A percentile compares a stretch with the other conserved stretches of the same genome.
Evolutionary conservation across 1,284 basidiomycete species (phyloP).

Genomic region (Exobasidium rhododendri): DNA sequence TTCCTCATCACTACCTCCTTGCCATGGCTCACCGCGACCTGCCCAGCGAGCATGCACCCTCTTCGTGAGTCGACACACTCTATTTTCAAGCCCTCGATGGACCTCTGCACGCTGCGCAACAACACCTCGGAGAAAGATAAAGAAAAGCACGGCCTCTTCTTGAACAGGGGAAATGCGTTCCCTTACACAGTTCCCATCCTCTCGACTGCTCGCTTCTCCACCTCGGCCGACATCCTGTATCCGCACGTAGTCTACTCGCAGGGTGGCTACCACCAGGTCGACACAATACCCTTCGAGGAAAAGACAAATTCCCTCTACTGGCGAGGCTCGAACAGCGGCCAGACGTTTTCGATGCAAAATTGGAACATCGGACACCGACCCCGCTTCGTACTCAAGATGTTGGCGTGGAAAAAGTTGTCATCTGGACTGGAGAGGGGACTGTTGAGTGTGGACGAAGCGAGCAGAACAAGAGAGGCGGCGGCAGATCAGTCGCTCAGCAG

Average conservation of each 20-base stretch:
- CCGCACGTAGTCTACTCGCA: not conserved
- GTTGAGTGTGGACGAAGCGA: too few relatives aligned
- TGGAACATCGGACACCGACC: not conserved
- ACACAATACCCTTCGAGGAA: not conserved
- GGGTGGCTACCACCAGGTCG: not conserved
- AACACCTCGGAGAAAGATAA: too few relatives aligned
- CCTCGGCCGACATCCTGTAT: not conserved
- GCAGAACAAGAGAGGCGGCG: too few relatives aligned
- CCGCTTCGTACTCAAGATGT: too few relatives aligned
- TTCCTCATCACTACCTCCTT: not conserved
- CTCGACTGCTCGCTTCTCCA: not conserved
- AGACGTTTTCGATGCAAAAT: not conserved
- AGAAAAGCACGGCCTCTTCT: not conserved
- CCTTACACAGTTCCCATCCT: slow-evolving; percentile 3
- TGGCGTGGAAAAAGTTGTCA: too few relatives aligned
- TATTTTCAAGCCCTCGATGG: not conserved
- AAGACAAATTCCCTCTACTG: not conserved
- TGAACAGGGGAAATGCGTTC: too few relatives aligned
- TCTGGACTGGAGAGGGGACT: too few relatives aligned
- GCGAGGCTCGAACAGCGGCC: not conserved
- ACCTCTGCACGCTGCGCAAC: not conserved
- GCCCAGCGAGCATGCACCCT: too few relatives aligned
- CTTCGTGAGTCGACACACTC: too few relatives aligned
- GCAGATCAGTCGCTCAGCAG: too few relatives aligned
- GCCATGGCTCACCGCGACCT: not conserved